Conservation (phyloP, 208 protist species). For the Acanthamoeba triangularis region DNA sequence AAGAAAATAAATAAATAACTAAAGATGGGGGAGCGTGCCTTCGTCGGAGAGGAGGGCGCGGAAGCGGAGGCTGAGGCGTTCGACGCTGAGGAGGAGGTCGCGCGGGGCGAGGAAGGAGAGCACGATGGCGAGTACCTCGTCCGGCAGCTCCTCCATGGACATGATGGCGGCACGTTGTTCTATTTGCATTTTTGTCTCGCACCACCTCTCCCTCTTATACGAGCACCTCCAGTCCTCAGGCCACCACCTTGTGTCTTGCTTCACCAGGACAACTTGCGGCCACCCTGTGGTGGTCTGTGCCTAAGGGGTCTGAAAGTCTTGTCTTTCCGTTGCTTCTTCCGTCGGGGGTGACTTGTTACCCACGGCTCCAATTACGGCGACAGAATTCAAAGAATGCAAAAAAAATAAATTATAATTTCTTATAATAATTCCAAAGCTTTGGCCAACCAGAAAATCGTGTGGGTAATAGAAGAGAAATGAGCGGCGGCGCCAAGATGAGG, state of each 20-base stretch:
- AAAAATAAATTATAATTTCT: too few relatives aligned
- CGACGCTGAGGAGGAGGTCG: background rate
- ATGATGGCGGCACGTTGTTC: background rate
- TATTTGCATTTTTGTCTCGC: background rate
- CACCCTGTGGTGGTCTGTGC: too few relatives aligned
- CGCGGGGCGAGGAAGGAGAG: constrained; percentile 11
- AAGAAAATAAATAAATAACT: background rate
- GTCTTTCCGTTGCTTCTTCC: constrained; percentile 1
- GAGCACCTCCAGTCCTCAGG: background rate
- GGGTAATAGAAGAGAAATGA: too few relatives aligned
- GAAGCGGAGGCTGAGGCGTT: constrained; percentile 10
- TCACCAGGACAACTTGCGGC: background rate
- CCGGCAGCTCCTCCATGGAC: background rate
- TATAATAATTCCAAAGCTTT: too few relatives aligned
- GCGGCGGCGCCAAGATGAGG: too few relatives aligned
- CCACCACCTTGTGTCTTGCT: background rate
- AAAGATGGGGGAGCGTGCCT: background rate
- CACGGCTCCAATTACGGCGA: background rate
- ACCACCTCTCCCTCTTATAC: background rate
- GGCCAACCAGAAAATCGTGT: too few relatives aligned
- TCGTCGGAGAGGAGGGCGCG: background rate
- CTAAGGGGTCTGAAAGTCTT: too few relatives aligned
- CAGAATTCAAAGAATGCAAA: too few relatives aligned
- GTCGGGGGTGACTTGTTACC: background rate
- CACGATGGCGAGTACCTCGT: constrained; percentile 31